phyloP scores from a whole-genome alignment of 2,329 filamentous ascomycete genomes.

The Tolypocladium ophioglossoides region DNA sequence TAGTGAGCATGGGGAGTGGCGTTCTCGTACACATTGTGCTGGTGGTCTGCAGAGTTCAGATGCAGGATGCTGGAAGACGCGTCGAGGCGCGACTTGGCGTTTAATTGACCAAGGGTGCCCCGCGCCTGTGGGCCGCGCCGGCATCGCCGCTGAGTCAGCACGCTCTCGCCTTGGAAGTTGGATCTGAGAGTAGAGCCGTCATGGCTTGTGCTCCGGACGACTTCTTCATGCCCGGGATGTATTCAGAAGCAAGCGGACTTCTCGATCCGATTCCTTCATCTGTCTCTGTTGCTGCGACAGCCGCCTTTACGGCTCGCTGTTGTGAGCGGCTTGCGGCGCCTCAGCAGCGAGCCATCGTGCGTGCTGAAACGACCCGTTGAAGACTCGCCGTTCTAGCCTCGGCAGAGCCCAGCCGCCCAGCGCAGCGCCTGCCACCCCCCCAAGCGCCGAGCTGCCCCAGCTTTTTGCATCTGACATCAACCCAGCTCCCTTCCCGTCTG shows the following conservation, averaged over 20 bases:
- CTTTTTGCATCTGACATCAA: not conserved
- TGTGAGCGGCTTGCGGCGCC: too few relatives aligned
- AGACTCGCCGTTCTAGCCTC: conserved; percentile 7
- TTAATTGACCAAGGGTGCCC: conserved; percentile 5
- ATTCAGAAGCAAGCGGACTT: too few relatives aligned
- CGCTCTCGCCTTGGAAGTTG: not conserved
- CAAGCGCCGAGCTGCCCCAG: not conserved
- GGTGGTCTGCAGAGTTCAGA: conserved; percentile 3
- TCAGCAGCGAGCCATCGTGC: too few relatives aligned
- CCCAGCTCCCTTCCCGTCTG: not conserved
- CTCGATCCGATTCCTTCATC: not conserved
- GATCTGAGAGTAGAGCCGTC: not conserved
- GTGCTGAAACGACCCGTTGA: not conserved
- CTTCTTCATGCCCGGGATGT: not conserved
- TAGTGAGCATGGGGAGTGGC: not conserved
- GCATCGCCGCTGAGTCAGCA: not conserved
- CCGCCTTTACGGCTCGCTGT: too few relatives aligned
- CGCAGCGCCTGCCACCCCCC: not conserved
- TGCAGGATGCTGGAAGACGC: conserved; percentile 5
- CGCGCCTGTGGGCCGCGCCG: not conserved
- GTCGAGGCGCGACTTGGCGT: conserved; percentile 5
- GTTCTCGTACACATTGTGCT: conserved; percentile 26
- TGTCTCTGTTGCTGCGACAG: not conserved
- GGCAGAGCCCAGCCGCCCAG: not conserved
- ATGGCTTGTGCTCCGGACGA: not conserved